Evolutionary conservation across 148 eudicot species (phyloP).

Genomic region (Fallopia convolvulus): DNA sequence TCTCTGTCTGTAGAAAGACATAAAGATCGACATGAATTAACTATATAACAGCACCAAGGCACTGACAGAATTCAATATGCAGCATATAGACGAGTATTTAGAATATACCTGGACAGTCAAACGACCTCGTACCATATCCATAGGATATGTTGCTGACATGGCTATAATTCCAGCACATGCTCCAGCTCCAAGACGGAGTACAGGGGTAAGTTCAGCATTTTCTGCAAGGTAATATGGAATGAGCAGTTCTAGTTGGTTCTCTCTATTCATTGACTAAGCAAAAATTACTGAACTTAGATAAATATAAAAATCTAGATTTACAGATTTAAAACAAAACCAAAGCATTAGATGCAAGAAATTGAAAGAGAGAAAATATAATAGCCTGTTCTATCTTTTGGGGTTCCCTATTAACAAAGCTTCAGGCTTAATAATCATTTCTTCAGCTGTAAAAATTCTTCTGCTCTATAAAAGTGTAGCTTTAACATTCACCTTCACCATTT

Average conservation of each 20-base stretch:
- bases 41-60: background rate
- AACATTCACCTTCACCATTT: background rate
- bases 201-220: conserved; percentile 78
- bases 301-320: background rate
- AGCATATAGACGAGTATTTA: background rate
- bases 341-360: background rate
- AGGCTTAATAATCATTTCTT: background rate
- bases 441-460: background rate
- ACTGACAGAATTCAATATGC: background rate
- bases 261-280: background rate
- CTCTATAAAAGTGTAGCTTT: background rate
- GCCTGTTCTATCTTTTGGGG: background rate
- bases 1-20: conserved; percentile 46
- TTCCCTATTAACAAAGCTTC: background rate
- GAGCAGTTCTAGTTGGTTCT: background rate
- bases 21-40: background rate
- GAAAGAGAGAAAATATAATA: background rate
- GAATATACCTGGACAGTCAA: conserved; percentile 78
- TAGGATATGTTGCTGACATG: conserved; percentile 94
- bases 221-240: conserved; percentile 31
- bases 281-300: background rate
- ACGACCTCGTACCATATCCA: conserved; percentile 94
- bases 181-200: conserved; percentile 92
- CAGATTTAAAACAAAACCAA: background rate
- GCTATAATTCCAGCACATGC: conserved; percentile 96